These are phyloP conservation scores for Globisporangium echinulatum DNA, from an alignment of 352 stramenopile species.

Conservation along the genomic window DNA sequence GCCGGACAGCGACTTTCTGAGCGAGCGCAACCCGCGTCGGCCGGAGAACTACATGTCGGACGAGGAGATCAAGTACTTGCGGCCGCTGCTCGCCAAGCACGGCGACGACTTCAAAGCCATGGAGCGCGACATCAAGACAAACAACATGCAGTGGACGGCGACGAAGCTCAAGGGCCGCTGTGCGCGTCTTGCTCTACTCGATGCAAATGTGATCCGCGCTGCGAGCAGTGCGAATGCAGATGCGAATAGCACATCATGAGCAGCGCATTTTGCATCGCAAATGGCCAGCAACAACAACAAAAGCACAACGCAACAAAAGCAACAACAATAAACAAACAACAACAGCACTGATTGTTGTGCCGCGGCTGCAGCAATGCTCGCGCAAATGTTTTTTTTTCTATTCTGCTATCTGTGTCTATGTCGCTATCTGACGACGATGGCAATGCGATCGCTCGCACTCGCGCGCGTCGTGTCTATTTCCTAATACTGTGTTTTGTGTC, in stretches of 20 bases:
- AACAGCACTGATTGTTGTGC: background rate
- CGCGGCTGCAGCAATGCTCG: too few species aligned
- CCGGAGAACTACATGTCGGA: constrained; percentile 74
- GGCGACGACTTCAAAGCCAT: constrained; percentile 72
- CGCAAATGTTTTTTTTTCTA: too few species aligned
- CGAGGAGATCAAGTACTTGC: constrained; percentile 73
- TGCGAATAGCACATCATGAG: background rate
- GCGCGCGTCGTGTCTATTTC: too few species aligned
- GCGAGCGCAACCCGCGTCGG: constrained; percentile 64
- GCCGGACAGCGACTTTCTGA: constrained; percentile 73
- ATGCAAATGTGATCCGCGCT: constrained; percentile 64
- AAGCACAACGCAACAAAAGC: constrained; percentile 4
- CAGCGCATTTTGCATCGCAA: too few species aligned
- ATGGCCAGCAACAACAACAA: constrained; percentile 9
- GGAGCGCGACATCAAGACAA: constrained; percentile 77
- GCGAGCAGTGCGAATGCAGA: constrained; percentile 1
- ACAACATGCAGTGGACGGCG: constrained; percentile 82
- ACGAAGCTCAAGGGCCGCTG: constrained; percentile 66
- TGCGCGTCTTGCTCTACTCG: constrained; percentile 62
- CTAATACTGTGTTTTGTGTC: too few species aligned
- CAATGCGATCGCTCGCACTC: too few species aligned
- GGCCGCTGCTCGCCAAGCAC: constrained; percentile 62
- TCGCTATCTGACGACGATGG: too few species aligned
- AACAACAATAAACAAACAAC: constrained; percentile 14
- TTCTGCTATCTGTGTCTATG: too few species aligned